Evolutionary conservation across 495 filamentous ascomycete genomes (phyloP), one percentile per base, ranked within the genome.

Genomic region (Penicillium cataractarum): DNA sequence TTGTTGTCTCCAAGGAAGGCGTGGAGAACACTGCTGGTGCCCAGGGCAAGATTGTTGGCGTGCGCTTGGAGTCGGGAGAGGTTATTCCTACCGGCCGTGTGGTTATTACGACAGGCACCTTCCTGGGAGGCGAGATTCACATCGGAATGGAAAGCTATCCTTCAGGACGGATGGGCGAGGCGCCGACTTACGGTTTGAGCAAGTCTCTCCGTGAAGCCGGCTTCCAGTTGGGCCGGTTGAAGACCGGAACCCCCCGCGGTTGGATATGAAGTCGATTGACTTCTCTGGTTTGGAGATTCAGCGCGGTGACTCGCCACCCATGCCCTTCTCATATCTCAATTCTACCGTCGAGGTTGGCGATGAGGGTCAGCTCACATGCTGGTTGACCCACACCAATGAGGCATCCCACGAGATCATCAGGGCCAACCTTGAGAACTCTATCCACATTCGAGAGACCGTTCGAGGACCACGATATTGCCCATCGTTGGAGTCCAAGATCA

Each of bases 361-460:
- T 26, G 76, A 80, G 40, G 80, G 67, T 17, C 96, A 98, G 73
- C 83, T 98, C 17, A 81, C 84, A 22, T 96, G 92, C 78, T 87
- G 90, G 81, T 85, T 85, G 48, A 98, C 95, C 0, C 82, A 91
- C 67, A 99, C 95, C 26, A 97, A 97, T 69, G 74, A 86, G 7
- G 84, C 81, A 3, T 85, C 92, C 3, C 95, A 99, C 77, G 87
- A 96, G 31, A 83, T 99, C 60, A 88, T 96, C 61, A 86, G 91
- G 53, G 85, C 83, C 13, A 97, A 98, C 71, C 84, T 99, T 19
- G 87, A 95, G 71, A 93, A 97, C 73, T 92, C 91, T 5, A 89
- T 99, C 31, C 96, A 99, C 73, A 98, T 99, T 65, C 87, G 96
- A 7, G 95, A 99, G 76, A 93, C 93, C 0, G 92, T 99, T 37